Base-by-base conservation (phyloP, 2,329 filamentous ascomycete species). In the Metarhizium humberi region DNA sequence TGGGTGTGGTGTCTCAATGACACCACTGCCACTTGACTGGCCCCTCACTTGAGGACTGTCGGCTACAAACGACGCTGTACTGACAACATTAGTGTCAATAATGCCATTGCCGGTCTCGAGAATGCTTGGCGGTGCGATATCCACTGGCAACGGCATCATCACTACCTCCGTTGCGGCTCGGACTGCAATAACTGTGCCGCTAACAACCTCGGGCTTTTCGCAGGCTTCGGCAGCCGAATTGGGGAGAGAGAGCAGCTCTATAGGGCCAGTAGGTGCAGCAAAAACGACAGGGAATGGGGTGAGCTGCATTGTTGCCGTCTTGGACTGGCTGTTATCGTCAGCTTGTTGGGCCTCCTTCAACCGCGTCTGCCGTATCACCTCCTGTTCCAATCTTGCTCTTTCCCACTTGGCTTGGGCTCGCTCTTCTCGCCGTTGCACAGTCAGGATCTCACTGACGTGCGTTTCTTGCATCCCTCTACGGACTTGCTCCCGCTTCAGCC, bases 351-450 rank as follows among this genome's bases (percentile, higher is more conserved):
- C 75, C 62, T 83, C 80, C 52, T 73, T 67, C 16, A 73, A 65
- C 47, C 73, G 75, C 56, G 85, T 88, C 65, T 85, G 79, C 60
- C 92, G 85, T 60, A 97, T 89, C 11, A 84, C 87, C 66, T 96
- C 87, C 62, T 90, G 84, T 69, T 96, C 91, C 53, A 86, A 82
- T 60, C 88, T 85, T n/a, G 94, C 94, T 63, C 94, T 81, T 68
- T 97, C 92, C 74, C 94, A 85, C 72, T 99, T 99, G 71, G 89
- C 85, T 64, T 89, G 80, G 58, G 85, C 85, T 49, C 94, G 84
- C 69, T 96, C 90, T 60, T 88, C 84, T 64, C 94, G 81, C 57
- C 94, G 78, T 62, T 84, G 79, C 42, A 80, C 79, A 3, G 92
- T 99, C 53, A 84, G 76, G 58, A 95, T 86, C 72, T 96, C 92